Conservation (phyloP, 129 eudicot species). For the Flaveria trinervia region DNA sequence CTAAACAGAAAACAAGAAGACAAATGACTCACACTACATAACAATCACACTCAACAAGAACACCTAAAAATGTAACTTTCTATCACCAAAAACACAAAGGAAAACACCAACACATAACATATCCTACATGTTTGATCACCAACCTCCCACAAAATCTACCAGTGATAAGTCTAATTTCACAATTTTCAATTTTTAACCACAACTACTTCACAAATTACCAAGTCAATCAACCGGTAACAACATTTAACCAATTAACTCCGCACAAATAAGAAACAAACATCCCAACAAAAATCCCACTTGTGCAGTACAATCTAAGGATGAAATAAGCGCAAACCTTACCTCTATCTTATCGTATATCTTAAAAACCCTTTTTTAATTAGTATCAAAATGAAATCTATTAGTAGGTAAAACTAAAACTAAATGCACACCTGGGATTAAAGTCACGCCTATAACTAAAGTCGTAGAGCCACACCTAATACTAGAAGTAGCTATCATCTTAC, state of each 20-base stretch:
- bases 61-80: conserved; percentile 38
- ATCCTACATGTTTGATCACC: conserved; percentile 34
- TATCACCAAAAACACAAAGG: conserved; percentile 30
- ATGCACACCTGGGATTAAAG: too few species aligned
- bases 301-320: too few species aligned
- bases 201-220: background rate
- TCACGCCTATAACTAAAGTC: too few species aligned
- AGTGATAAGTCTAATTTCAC: background rate
- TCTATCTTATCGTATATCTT: background rate
- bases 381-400: too few species aligned
- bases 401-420: too few species aligned
- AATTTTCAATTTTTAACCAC: background rate
- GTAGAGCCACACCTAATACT: too few species aligned
- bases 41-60: conserved; percentile 28
- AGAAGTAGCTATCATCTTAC: too few species aligned
- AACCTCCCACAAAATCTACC: conserved; percentile 9
- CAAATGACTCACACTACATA: conserved; percentile 33
- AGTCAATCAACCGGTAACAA: background rate
- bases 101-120: conserved; percentile 12
- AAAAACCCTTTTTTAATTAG: too few species aligned
- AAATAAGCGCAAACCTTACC: background rate
- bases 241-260: background rate
- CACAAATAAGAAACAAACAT: background rate
- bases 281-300: background rate
- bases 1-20: conserved; percentile 32